Evolutionary conservation across 2,329 filamentous ascomycete species (phyloP).

Genomic region (Exophiala sp.): DNA sequence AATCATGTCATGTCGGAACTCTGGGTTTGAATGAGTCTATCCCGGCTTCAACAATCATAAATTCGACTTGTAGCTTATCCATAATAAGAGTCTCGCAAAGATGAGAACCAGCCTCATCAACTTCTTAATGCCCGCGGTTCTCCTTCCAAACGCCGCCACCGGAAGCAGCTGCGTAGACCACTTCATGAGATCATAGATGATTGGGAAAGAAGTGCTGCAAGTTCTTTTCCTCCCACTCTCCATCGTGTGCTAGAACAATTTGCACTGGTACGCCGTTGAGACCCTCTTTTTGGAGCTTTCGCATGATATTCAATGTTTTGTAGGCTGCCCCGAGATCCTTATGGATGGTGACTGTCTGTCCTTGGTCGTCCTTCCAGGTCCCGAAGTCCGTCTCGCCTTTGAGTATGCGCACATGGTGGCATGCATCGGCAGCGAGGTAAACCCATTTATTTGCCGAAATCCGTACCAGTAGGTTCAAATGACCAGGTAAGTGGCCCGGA

Average conservation of each 20-base stretch:
- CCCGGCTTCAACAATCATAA: too few relatives aligned
- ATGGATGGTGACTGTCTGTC: slow-evolving; percentile 49
- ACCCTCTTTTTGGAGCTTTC: slow-evolving; percentile 2
- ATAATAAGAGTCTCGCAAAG: too few relatives aligned
- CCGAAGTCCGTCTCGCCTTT: slow-evolving; percentile 52
- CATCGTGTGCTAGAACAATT: slow-evolving; percentile 21
- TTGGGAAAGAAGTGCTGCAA: slow-evolving; percentile 12
- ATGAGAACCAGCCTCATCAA: too few relatives aligned
- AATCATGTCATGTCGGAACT: too few relatives aligned
- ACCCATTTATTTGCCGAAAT: slow-evolving; percentile 40
- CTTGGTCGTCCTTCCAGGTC: slow-evolving; percentile 45
- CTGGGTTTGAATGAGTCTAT: too few relatives aligned
- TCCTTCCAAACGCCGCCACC: too few relatives aligned
- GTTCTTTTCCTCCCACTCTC: slow-evolving; percentile 14
- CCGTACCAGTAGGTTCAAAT: slow-evolving; percentile 30
- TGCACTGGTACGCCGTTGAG: slow-evolving; percentile 11
- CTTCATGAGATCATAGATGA: background rate
- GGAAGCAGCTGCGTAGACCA: too few relatives aligned
- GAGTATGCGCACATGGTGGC: slow-evolving; percentile 52
- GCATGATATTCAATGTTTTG: slow-evolving; percentile 41
- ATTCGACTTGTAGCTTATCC: too few relatives aligned
- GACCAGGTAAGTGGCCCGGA: slow-evolving; percentile 31
- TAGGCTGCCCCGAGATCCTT: slow-evolving; percentile 44
- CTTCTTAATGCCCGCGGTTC: too few relatives aligned
- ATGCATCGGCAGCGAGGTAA: slow-evolving; percentile 53